Evolutionary conservation across 768 basidiomycete genomes (phyloP).

Genomic region (Crucibulum laeve): DNA sequence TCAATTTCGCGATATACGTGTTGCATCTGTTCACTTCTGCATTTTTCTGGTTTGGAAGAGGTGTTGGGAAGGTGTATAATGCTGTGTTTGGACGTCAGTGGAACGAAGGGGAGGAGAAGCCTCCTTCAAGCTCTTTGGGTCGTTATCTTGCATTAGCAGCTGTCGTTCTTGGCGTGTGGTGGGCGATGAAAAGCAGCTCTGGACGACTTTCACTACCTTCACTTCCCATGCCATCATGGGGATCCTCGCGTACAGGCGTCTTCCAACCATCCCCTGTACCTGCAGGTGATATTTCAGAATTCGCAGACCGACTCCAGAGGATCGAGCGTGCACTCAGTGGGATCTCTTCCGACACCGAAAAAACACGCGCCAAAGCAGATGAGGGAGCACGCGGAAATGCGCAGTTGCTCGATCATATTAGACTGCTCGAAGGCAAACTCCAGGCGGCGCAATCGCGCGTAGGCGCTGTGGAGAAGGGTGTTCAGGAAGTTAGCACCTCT

Average conservation of each 20-base stretch:
- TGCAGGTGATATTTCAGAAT: constrained; percentile 60
- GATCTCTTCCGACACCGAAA: constrained; percentile 53
- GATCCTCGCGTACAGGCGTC: no score
- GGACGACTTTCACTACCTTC: no score
- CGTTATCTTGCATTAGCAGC: no score
- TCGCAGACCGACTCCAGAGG: constrained; percentile 54
- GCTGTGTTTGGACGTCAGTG: constrained; percentile 34
- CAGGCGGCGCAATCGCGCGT: constrained; percentile 28
- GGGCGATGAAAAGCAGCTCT: not conserved
- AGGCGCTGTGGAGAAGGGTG: constrained; percentile 49
- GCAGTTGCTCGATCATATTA: constrained; percentile 52
- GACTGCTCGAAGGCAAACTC: constrained; percentile 51
- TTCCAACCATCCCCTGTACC: constrained; percentile 60
- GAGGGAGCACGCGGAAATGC: constrained; percentile 44
- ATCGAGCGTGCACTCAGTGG: constrained; percentile 63
- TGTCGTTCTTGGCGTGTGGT: not conserved
- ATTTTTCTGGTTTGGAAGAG: constrained; percentile 41
- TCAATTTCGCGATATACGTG: constrained; percentile 17
- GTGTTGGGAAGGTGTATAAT: constrained; percentile 46
- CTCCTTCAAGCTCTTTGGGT: no score
- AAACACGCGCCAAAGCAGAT: constrained; percentile 45
- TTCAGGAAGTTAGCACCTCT: constrained; percentile 36
- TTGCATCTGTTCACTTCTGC: no score
- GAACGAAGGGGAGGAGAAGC: constrained; percentile 25
- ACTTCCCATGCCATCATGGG: no score